Conservation (phyloP, 345 rosid genomes). For the Hibiscus tridactylites region DNA sequence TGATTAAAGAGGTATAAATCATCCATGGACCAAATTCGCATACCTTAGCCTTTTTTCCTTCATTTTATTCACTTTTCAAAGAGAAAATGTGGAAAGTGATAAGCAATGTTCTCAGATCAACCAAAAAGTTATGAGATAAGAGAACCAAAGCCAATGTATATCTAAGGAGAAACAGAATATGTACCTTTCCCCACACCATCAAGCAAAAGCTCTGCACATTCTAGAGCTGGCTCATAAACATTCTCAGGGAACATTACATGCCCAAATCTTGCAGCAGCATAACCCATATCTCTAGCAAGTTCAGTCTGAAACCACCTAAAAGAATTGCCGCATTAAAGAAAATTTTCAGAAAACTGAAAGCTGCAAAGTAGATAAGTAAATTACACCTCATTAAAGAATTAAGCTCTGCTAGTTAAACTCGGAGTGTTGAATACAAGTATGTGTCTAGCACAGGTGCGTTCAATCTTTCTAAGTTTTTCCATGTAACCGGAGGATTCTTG, state of each 20-base stretch:
- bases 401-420: too few species aligned
- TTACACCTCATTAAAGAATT: not conserved
- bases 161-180: slow-evolving; percentile 2
- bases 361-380: not conserved
- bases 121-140: not conserved
- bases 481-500: not conserved
- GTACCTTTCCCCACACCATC: slow-evolving; percentile 88
- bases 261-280: slow-evolving; percentile 94
- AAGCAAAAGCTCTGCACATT: slow-evolving; percentile 85
- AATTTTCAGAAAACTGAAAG: slow-evolving; percentile 31
- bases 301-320: slow-evolving; percentile 88
- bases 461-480: not conserved
- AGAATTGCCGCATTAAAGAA: slow-evolving; percentile 40
- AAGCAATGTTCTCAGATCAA: not conserved
- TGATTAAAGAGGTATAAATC: not conserved
- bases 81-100: not conserved
- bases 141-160: not conserved
- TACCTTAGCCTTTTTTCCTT: too few species aligned
- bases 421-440: not conserved
- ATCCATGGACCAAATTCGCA: not conserved
- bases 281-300: slow-evolving; percentile 95
- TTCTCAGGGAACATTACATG: slow-evolving; percentile 99
- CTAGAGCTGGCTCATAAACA: slow-evolving; percentile 87
- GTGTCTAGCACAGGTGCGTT: not conserved
- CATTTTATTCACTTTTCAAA: not conserved